A percentile compares a stretch with the other conserved stretches of the same genome.
These are phyloP conservation scores for Phallus indusiatus DNA, from an alignment of 768 basidiomycete genomes.

Conservation along the genomic window DNA sequence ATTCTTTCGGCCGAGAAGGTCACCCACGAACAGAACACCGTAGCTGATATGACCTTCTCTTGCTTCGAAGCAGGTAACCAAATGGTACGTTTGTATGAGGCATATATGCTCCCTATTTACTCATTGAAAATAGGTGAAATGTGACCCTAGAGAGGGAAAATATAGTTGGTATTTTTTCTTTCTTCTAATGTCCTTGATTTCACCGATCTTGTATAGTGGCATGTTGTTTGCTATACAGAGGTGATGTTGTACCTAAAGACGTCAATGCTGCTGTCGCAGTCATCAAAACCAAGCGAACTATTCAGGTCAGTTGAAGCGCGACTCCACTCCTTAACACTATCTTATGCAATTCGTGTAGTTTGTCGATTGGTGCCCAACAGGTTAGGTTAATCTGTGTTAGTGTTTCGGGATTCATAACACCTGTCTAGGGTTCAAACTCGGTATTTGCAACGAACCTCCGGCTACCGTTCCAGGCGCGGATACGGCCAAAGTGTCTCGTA, in stretches of 20 bases:
- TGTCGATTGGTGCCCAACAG: slow-evolving; percentile 73
- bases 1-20: slow-evolving; percentile 94
- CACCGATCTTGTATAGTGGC: slow-evolving; percentile 35
- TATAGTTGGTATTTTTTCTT: slow-evolving; percentile 59
- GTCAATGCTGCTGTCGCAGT: slow-evolving; percentile 63
- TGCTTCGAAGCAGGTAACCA: slow-evolving; percentile 97
- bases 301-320: slow-evolving; percentile 28
- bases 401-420: neutral
- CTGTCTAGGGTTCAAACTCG: slow-evolving; percentile 32
- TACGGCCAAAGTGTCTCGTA: slow-evolving; percentile 65
- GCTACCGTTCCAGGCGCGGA: slow-evolving; percentile 70
- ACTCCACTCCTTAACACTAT: neutral
- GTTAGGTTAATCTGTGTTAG: slow-evolving; percentile 17
- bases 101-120: neutral
- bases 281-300: slow-evolving; percentile 73
- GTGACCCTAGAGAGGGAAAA: slow-evolving; percentile 96
- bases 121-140: slow-evolving; percentile 43
- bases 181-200: neutral
- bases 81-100: slow-evolving; percentile 55
- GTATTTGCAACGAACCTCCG: slow-evolving; percentile 73
- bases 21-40: slow-evolving; percentile 93
- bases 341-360: slow-evolving; percentile 23
- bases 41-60: slow-evolving; percentile 95
- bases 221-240: slow-evolving; percentile 62
- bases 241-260: slow-evolving; percentile 73